phyloP scores from a whole-genome alignment of 805 yeast species.

The Myxozyma vanderwaltii region DNA sequence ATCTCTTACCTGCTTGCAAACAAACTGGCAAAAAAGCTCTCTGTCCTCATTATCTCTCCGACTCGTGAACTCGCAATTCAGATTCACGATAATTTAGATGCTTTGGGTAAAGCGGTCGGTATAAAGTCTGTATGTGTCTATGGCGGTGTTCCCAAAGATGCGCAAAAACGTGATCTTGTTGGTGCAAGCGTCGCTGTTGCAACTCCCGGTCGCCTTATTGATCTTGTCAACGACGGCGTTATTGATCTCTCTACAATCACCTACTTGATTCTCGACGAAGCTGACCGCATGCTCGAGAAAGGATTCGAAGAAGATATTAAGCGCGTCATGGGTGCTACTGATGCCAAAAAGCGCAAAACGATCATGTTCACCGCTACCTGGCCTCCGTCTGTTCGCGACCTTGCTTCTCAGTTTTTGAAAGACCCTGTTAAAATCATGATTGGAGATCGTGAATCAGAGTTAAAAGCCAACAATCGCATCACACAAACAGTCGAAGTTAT shows the following conservation, averaged over 20 bases:
- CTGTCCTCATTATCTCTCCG: conserved; percentile 87
- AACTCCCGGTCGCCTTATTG: conserved; percentile 96
- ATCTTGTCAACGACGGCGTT: conserved; percentile 85
- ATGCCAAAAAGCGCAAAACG: conserved; percentile 69
- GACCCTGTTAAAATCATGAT: conserved; percentile 85
- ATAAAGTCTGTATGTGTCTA: conserved; percentile 81
- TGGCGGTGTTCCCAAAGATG: conserved; percentile 97
- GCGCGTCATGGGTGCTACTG: conserved; percentile 67
- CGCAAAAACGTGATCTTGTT: conserved; percentile 71
- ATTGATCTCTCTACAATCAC: conserved; percentile 66
- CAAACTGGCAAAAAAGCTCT: conserved; percentile 49
- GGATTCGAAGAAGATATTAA: conserved; percentile 98
- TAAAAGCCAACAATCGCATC: conserved; percentile 91
- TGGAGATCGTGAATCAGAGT: conserved; percentile 86
- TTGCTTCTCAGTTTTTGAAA: conserved; percentile 80
- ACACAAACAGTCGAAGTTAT: conserved; percentile 92
- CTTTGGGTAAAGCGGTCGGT: conserved; percentile 60
- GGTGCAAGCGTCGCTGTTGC: conserved; percentile 82
- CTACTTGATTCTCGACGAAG: conserved; percentile 92
- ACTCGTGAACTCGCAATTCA: conserved; percentile 97
- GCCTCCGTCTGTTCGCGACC: conserved; percentile 97
- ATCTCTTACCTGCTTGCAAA: conserved; percentile 61
- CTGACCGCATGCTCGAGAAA: conserved; percentile 97
- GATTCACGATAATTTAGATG: conserved; percentile 75
- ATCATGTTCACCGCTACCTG: conserved; percentile 99